Evolutionary conservation across 2,329 filamentous ascomycete genomes (phyloP).

Genomic region (Chrysoporthe deuterocubensis): DNA sequence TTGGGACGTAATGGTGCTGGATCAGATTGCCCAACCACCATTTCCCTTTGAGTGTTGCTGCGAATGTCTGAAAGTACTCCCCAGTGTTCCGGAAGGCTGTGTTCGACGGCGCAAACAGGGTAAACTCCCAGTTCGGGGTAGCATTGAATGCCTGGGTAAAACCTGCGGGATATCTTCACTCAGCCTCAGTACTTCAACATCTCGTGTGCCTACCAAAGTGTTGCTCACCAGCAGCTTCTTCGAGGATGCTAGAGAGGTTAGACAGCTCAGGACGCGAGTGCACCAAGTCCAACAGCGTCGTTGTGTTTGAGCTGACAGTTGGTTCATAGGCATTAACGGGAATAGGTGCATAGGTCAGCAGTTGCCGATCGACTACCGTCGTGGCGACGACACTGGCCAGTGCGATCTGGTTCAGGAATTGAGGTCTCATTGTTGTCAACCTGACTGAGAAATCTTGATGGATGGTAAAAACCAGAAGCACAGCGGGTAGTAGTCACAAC

Average conservation of each 20-base stretch:
- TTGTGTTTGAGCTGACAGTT: background rate
- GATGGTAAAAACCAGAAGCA: no score
- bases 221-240: background rate
- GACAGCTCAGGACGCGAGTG: background rate
- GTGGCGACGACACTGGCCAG: background rate
- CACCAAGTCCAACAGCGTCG: background rate
- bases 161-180: background rate
- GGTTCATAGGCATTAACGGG: background rate
- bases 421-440: background rate
- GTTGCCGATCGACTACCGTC: background rate
- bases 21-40: constrained; percentile 3
- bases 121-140: background rate
- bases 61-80: background rate
- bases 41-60: background rate
- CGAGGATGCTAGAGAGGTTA: background rate
- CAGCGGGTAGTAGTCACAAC: no score
- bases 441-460: no score
- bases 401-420: background rate
- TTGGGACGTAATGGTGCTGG: constrained; percentile 2
- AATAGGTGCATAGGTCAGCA: background rate
- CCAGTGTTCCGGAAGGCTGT: background rate
- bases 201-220: background rate
- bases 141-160: background rate
- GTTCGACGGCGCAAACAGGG: background rate
- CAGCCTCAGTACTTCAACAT: background rate